A percentile compares a stretch with the other conserved stretches of the same genome.
These are phyloP conservation scores for Melastoma candidum DNA, from an alignment of 441 rosid species.

Conservation along the genomic window DNA sequence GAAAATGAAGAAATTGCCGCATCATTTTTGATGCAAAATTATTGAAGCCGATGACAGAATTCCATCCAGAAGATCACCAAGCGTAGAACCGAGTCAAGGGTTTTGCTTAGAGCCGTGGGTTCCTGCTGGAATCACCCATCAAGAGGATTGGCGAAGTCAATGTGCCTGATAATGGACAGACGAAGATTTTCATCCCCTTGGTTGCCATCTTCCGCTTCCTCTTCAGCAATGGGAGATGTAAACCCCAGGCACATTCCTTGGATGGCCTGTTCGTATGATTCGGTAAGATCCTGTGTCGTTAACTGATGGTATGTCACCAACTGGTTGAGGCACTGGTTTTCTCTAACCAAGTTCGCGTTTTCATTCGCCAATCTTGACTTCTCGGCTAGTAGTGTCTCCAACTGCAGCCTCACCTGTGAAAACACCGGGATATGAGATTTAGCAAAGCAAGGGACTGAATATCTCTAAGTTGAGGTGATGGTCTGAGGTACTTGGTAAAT, in stretches of 20 bases:
- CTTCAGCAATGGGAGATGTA: constrained; percentile 39
- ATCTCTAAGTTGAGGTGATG: neutral
- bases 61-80: neutral
- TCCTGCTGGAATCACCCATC: constrained; percentile 25
- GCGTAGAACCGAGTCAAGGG: neutral
- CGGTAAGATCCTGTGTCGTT: constrained; percentile 67
- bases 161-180: constrained; percentile 13
- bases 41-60: too few species aligned
- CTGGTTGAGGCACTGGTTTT: constrained; percentile 81
- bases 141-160: constrained; percentile 24
- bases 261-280: constrained; percentile 54
- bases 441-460: neutral
- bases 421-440: neutral
- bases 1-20: too few species aligned
- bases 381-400: constrained; percentile 83
- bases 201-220: constrained; percentile 9
- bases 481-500: too few species aligned
- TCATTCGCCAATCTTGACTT: constrained; percentile 82
- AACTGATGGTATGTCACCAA: constrained; percentile 78
- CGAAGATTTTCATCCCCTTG: constrained; percentile 9
- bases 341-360: constrained; percentile 65
- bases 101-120: neutral
- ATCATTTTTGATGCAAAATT: too few species aligned
- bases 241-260: constrained; percentile 69
- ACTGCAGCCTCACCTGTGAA: constrained; percentile 74